Evolutionary conservation across 2,329 filamentous ascomycete genomes (phyloP), one percentile per base, ranked within the genome.

Genomic region (Diplodia sapinea): DNA sequence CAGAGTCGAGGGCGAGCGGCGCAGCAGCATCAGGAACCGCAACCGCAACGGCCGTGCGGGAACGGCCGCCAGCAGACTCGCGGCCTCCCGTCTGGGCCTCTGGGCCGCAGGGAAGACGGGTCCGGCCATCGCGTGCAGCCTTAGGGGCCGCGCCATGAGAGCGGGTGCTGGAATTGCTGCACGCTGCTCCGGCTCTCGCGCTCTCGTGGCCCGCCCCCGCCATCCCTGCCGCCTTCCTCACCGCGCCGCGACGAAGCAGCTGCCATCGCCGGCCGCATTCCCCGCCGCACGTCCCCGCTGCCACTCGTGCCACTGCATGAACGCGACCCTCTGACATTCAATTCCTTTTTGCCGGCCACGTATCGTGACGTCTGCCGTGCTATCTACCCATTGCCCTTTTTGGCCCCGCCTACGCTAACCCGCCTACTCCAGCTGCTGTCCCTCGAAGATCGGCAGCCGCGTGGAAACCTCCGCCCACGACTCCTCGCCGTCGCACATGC

Each of bases 401-500:
- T 2, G 33, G 5, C 4, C 33, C 23, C 4, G 31, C 51, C 49
- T 3, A 13, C 50, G 50, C 50, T 17, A n/a, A 8, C 31, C 23
- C 26, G n/a, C 29, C 69, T 73, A 83, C 69, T 86, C 83, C 59
- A 83, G 76, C 70, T 86, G 84, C 81, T 96, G 93, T 63, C 89
- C 87, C 79, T 94, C 89, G 78, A 97, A 98, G 70, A 89, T 88
- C 33, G 94, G 94, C 73, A 98, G 83, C 75, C 93, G 89, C 70
- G 86, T 85, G 79, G 90, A 85, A 47, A 97, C 84, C 75, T 96
- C 89, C 70, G 84, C 82, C 88, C 89, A 91, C 40, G 82, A 84
- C 81, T 89, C 87, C 68, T 85, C 86, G 56, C 88, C 88, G 68
- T 87, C 85, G 52, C 87, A 84, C 71, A 90, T 80, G 66, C 81